phyloP scores from a whole-genome alignment of 345 rosid genomes.

The Heritiera fomes region DNA sequence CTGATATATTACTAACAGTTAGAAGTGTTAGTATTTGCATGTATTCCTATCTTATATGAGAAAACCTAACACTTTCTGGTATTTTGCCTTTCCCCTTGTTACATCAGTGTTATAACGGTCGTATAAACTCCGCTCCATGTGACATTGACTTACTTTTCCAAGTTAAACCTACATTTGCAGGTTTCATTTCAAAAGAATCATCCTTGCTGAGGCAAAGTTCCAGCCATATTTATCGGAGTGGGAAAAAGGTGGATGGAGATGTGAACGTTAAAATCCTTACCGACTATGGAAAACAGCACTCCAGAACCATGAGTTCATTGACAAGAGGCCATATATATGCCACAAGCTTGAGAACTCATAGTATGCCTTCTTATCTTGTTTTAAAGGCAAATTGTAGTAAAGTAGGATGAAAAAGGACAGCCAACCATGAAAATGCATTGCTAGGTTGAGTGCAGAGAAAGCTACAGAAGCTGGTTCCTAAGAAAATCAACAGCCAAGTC shows the following conservation, averaged over 20 bases:
- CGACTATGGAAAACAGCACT: constrained; percentile 73
- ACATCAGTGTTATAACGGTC: not conserved
- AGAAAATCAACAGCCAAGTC: constrained; percentile 11
- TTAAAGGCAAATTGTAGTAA: constrained; percentile 59
- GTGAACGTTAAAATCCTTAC: constrained; percentile 35
- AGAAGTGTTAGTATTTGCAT: not conserved
- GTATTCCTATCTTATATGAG: not conserved
- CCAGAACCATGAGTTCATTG: constrained; percentile 83
- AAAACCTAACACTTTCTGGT: not conserved
- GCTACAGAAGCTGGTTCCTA: constrained; percentile 80
- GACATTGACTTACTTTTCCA: not conserved
- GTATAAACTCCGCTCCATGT: not conserved
- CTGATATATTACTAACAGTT: not conserved
- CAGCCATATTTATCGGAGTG: not conserved
- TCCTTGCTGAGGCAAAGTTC: not conserved
- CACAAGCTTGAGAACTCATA: constrained; percentile 66
- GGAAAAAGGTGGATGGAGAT: not conserved
- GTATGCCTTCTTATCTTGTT: constrained; percentile 50
- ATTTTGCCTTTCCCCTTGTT: not conserved
- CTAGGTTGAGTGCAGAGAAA: constrained; percentile 73
- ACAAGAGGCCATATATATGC: constrained; percentile 60
- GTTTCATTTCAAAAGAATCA: not conserved
- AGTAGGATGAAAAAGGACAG: constrained; percentile 64
- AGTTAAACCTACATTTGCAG: not conserved
- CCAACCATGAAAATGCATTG: constrained; percentile 82